These are phyloP conservation scores for Pleurotus cornucopiae DNA, from an alignment of 768 basidiomycete species.

Conservation along the genomic window DNA sequence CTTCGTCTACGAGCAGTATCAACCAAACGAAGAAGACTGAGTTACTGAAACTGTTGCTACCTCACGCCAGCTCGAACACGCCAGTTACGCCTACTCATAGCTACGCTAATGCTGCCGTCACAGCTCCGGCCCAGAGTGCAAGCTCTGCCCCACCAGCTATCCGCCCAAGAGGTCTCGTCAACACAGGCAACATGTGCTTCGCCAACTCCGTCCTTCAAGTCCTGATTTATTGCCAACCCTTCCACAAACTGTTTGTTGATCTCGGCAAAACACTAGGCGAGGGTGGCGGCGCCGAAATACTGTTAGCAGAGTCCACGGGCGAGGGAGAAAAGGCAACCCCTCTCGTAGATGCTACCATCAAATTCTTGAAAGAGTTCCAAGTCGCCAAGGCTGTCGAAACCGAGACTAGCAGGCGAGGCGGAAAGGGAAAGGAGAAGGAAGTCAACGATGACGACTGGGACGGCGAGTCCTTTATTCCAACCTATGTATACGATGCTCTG, in stretches of 20 bases:
- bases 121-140: constrained; percentile 9
- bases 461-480: constrained; percentile 76
- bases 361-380: constrained; percentile 76
- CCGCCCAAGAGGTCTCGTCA: constrained; percentile 79
- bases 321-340: constrained; percentile 36
- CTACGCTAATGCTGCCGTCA: constrained; percentile 16
- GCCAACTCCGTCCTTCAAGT: constrained; percentile 93
- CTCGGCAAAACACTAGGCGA: constrained; percentile 49
- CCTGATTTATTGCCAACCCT: constrained; percentile 85
- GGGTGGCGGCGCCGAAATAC: constrained; percentile 20
- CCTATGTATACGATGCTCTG: constrained; percentile 87
- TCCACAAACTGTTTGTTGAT: constrained; percentile 72
- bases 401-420: constrained; percentile 21
- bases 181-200: constrained; percentile 97
- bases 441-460: constrained; percentile 40
- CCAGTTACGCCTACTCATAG: constrained; percentile 10
- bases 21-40: constrained; percentile 40
- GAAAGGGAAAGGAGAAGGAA: constrained; percentile 35
- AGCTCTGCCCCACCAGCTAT: constrained; percentile 27
- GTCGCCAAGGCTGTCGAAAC: constrained; percentile 22
- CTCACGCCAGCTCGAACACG: constrained; percentile 21
- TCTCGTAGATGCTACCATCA: constrained; percentile 62
- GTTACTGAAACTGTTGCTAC: constrained; percentile 49
- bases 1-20: constrained; percentile 21
- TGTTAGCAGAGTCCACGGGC: constrained; percentile 21